Percentiles rank a stretch among this genome's conserved stretches.
These are phyloP conservation scores for Phylloporus arenicola DNA, from an alignment of 768 basidiomycete species.

Conservation along the genomic window DNA sequence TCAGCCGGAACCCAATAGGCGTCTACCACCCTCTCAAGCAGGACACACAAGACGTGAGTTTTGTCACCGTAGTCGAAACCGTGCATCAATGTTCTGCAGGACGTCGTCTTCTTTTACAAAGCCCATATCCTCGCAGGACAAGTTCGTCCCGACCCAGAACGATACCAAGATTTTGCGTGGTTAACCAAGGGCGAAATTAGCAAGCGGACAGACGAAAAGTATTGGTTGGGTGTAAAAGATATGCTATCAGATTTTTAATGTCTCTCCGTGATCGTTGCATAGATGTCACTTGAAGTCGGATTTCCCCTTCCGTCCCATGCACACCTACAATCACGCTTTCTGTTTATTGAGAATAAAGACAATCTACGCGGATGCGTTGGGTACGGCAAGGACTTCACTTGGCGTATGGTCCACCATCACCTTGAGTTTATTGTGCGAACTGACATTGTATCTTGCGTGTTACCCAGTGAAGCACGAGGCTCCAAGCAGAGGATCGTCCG, in stretches of 20 bases:
- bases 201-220: constrained; percentile 56
- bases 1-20: constrained; percentile 85
- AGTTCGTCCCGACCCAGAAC: constrained; percentile 50
- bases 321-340: no score
- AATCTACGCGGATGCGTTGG: no score
- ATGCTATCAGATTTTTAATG: constrained; percentile 62
- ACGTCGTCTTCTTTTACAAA: constrained; percentile 84
- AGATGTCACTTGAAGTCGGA: no score
- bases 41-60: constrained; percentile 35
- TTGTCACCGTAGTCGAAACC: background rate
- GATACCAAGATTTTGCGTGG: constrained; percentile 82
- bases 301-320: no score
- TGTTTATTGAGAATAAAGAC: no score
- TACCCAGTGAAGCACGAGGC: no score
- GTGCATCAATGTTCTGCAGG: constrained; percentile 37
- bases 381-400: no score
- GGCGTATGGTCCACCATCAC: no score
- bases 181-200: constrained; percentile 88
- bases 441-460: no score
- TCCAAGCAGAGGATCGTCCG: no score
- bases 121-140: constrained; percentile 90
- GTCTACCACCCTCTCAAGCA: constrained; percentile 51
- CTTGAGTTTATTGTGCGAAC: no score
- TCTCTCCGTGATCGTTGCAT: background rate
- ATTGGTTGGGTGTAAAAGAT: constrained; percentile 76